phyloP scores from a whole-genome alignment of 108 stramenopile species.

The Skeletonema grethae region DNA sequence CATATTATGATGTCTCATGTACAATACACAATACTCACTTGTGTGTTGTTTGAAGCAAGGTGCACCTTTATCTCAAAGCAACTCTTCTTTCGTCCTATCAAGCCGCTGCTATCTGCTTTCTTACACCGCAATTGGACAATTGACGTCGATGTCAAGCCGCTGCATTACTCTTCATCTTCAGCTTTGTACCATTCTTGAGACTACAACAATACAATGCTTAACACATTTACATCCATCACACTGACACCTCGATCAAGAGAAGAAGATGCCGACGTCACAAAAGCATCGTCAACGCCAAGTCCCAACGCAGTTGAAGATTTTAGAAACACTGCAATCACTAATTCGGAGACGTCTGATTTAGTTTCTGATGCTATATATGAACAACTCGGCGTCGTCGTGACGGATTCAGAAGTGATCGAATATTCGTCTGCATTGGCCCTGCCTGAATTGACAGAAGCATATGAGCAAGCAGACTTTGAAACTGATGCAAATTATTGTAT shows the following conservation, averaged over 20 bases:
- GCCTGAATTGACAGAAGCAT: constrained; percentile 15
- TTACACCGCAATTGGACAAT: too few species aligned
- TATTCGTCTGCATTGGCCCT: constrained; percentile 5
- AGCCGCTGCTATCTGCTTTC: too few species aligned
- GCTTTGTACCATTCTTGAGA: too few species aligned
- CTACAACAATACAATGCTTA: background rate
- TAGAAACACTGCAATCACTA: background rate
- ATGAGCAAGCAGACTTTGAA: background rate
- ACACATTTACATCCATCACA: background rate
- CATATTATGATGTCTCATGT: too few species aligned
- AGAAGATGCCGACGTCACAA: constrained; percentile 24
- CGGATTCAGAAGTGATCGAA: constrained; percentile 7
- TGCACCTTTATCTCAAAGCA: too few species aligned
- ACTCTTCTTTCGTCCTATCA: too few species aligned
- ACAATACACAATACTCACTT: too few species aligned
- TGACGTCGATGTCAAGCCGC: too few species aligned
- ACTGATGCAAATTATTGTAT: background rate
- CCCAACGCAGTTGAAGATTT: constrained; percentile 22
- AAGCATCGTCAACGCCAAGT: constrained; percentile 39
- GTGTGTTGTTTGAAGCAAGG: too few species aligned
- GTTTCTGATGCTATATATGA: constrained; percentile 18
- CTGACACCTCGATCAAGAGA: background rate
- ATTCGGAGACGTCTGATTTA: constrained; percentile 10
- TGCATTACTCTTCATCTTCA: too few species aligned
- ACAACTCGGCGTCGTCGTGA: constrained; percentile 9